Evolutionary conservation across 805 yeast genomes (phyloP).

Genomic region (Candida glaebosa): DNA sequence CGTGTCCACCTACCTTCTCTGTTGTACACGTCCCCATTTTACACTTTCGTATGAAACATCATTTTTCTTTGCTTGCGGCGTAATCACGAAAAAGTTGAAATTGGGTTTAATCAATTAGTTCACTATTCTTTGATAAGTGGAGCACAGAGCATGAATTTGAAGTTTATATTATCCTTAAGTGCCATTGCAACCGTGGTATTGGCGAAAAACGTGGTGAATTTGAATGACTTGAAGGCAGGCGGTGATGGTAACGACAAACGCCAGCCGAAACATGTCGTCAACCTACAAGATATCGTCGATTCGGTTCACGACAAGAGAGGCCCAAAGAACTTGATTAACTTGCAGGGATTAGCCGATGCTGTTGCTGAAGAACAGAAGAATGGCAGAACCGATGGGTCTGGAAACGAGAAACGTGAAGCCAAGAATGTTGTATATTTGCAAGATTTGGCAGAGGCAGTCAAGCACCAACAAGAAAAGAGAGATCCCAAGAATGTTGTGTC

Average conservation of each 20-base stretch:
- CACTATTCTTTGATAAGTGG: too few species aligned
- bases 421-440: conserved; percentile 15
- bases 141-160: conserved; percentile 8
- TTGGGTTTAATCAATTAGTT: too few species aligned
- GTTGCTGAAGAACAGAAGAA: conserved; percentile 6
- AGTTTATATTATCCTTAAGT: conserved; percentile 4
- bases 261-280: conserved; percentile 5
- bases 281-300: conserved; percentile 10
- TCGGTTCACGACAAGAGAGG: conserved; percentile 11
- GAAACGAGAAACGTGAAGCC: conserved; percentile 14
- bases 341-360: conserved; percentile 12
- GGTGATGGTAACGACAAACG: conserved; percentile 6
- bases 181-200: conserved; percentile 4
- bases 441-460: conserved; percentile 5
- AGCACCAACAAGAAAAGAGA: conserved; percentile 4
- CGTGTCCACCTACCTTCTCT: too few species aligned
- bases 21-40: too few species aligned
- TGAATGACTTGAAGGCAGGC: conserved; percentile 10
- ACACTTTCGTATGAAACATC: too few species aligned
- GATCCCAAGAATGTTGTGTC: conserved; percentile 8
- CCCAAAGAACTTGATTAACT: conserved; percentile 14
- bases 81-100: background rate
- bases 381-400: conserved; percentile 11
- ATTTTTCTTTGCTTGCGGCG: background rate
- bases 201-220: conserved; percentile 14